Conservation (phyloP, 2,329 filamentous ascomycete species). For the Uncinocarpus reesii region DNA sequence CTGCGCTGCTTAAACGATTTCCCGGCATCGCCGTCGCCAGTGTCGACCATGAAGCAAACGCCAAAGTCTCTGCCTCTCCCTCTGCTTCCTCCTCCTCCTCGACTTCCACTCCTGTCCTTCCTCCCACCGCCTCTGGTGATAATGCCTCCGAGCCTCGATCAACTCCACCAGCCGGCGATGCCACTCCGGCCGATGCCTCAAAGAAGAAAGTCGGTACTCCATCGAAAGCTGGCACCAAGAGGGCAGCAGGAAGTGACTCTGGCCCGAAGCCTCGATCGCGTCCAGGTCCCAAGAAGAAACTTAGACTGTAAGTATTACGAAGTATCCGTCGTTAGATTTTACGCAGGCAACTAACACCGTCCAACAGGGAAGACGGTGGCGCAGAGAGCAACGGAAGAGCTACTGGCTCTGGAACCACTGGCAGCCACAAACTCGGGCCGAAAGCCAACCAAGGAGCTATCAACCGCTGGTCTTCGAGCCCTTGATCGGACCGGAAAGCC, state of each 20-base stretch:
- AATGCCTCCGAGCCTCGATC: conserved; percentile 33
- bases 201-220: conserved; percentile 45
- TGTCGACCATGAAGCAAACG: conserved; percentile 19
- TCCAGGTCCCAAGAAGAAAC: conserved; percentile 94
- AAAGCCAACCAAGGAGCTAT: conserved; percentile 96
- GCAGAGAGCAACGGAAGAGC: conserved; percentile 32
- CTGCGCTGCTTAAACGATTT: conserved; percentile 31
- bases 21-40: conserved; percentile 17
- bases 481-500: conserved; percentile 87
- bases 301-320: conserved; percentile 72
- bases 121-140: conserved; percentile 32
- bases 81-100: conserved; percentile 30
- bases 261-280: conserved; percentile 66
- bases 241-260: conserved; percentile 47
- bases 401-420: conserved; percentile 43
- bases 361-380: conserved; percentile 41
- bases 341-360: conserved; percentile 12
- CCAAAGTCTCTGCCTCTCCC: conserved; percentile 28
- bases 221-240: conserved; percentile 54
- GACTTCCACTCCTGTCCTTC: conserved; percentile 19
- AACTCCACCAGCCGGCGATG: conserved; percentile 31
- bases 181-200: conserved; percentile 33
- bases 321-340: too few species aligned
- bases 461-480: conserved; percentile 86
- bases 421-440: conserved; percentile 74